phyloP scores from a whole-genome alignment of 164 flowering plant genomes.

The Piper betle region DNA sequence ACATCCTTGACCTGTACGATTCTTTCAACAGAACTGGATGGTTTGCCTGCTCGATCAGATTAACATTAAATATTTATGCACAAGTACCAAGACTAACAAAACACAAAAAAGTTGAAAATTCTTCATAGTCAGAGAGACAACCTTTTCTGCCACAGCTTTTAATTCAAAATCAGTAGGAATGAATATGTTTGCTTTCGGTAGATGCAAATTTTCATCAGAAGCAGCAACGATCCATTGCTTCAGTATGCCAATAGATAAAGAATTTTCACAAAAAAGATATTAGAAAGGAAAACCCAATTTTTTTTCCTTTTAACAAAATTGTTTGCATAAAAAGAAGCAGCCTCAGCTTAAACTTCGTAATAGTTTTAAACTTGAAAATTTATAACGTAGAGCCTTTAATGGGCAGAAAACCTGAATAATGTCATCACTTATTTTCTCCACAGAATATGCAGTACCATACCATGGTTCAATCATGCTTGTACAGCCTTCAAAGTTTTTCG shows the following conservation, averaged over 20 bases:
- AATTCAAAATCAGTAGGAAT: slow-evolving; percentile 92
- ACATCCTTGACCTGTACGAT: slow-evolving; percentile 55
- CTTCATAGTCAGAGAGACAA: slow-evolving; percentile 2
- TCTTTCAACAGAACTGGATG: slow-evolving; percentile 56
- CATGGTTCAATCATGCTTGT: too few relatives aligned
- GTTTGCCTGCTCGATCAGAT: slow-evolving; percentile 28
- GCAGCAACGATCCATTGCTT: slow-evolving; percentile 48
- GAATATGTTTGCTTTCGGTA: slow-evolving; percentile 71
- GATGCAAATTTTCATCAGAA: slow-evolving; percentile 58
- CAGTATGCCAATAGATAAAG: background rate
- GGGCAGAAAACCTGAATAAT: slow-evolving; percentile 48
- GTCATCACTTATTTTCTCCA: slow-evolving; percentile 37
- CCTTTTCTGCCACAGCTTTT: slow-evolving; percentile 52
- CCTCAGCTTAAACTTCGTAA: background rate
- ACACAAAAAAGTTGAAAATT: background rate
- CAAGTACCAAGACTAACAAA: background rate
- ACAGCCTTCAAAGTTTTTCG: too few relatives aligned
- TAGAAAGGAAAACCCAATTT: too few relatives aligned
- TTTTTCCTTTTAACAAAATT: too few relatives aligned
- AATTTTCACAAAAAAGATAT: background rate
- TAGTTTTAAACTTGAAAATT: background rate
- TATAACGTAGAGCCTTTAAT: background rate
- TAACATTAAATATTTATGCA: background rate
- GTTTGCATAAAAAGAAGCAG: background rate
- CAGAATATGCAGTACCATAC: too few relatives aligned